Percentiles rank a stretch among this genome's conserved stretches.
phyloP scores from a whole-genome alignment of 2,329 filamentous ascomycete genomes.

The Xylaria sp. region DNA sequence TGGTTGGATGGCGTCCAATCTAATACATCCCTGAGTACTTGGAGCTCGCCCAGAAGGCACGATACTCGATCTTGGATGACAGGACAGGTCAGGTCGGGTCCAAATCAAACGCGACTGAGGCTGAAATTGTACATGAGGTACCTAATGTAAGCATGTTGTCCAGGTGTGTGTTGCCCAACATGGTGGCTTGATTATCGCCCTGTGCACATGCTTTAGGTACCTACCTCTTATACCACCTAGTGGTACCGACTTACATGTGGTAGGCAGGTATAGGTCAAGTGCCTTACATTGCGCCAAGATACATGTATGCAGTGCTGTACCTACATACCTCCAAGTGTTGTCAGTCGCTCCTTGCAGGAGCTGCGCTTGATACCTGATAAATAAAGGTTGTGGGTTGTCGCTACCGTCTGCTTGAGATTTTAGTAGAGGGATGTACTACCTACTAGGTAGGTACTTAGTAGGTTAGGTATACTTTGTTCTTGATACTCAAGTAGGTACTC shows the following conservation, averaged over 20 bases:
- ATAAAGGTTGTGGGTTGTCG: background rate
- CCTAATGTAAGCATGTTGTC: background rate
- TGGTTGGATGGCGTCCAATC: background rate
- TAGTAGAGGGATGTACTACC: background rate
- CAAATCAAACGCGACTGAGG: slow-evolving; percentile 14
- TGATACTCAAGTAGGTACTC: too few species aligned
- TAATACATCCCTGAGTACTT: background rate
- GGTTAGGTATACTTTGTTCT: background rate
- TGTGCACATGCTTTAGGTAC: slow-evolving; percentile 3
- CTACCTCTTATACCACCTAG: background rate
- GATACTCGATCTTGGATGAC: background rate
- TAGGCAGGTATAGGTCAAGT: background rate
- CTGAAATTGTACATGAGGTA: slow-evolving; percentile 18
- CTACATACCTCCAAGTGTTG: background rate
- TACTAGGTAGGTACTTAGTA: background rate
- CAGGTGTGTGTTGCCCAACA: background rate
- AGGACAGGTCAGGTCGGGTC: slow-evolving; percentile 9
- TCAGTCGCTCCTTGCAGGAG: background rate
- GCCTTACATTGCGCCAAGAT: background rate
- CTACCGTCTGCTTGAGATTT: background rate
- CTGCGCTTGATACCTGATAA: background rate
- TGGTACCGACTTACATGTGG: background rate
- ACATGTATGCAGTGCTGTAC: background rate
- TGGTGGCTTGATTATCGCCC: background rate
- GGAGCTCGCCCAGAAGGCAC: background rate